These are phyloP conservation scores for Cryptosporidium parvum DNA, from an alignment of 169 alveolate genomes.

Conservation along the genomic window DNA sequence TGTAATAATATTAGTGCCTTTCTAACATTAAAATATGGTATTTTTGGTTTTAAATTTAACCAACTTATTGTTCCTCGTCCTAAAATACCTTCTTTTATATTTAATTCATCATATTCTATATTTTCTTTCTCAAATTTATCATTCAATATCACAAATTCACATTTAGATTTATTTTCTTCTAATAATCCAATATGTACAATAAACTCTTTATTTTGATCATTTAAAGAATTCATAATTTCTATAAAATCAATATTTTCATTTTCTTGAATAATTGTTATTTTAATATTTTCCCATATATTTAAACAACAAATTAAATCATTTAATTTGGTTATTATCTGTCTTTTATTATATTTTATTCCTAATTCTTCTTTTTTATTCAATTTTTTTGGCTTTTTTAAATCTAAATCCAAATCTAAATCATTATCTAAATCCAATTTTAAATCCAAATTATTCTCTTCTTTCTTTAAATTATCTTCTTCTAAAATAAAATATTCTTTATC, in stretches of 20 bases:
- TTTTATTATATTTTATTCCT: not conserved
- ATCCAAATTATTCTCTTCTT: not conserved
- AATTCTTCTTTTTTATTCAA: not conserved
- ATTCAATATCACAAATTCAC: not conserved
- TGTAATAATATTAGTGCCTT: constrained; percentile 34
- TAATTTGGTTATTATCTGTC: not conserved
- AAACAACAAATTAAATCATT: constrained; percentile 29
- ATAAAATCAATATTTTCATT: not conserved
- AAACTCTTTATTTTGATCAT: not conserved
- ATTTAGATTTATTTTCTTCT: not conserved
- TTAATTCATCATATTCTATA: not conserved
- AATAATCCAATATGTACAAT: not conserved
- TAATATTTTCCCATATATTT: constrained; percentile 31
- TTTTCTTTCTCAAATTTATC: not conserved
- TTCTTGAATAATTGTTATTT: not conserved
- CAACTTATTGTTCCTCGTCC: not conserved
- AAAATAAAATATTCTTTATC: too few species aligned
- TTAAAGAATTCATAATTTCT: not conserved
- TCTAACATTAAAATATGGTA: constrained; percentile 22
- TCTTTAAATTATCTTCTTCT: not conserved
- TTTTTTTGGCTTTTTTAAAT: too few species aligned
- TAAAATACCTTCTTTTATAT: not conserved
- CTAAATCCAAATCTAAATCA: not conserved
- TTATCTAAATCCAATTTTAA: too few species aligned
- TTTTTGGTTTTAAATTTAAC: constrained; percentile 15